Conservation (phyloP, 2,329 filamentous ascomycete species). For the Botrytis deweyae region DNA sequence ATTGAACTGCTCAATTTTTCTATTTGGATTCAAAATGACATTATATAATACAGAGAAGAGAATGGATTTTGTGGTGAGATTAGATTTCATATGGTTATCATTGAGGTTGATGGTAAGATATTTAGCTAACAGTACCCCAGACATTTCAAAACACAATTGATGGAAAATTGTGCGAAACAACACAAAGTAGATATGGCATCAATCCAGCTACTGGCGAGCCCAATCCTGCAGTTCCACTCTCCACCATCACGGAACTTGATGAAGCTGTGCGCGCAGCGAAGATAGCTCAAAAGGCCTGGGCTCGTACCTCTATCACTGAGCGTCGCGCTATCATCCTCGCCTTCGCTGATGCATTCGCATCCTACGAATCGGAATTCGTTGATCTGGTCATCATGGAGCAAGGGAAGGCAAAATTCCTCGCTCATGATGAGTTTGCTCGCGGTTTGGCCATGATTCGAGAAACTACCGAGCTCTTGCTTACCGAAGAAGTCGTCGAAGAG, state of each 20-base stretch:
- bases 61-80: neutral
- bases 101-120: neutral
- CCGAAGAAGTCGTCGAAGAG: slow-evolving; percentile 21
- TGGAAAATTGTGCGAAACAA: slow-evolving; percentile 5
- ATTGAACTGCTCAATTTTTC: no score
- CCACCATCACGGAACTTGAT: slow-evolving; percentile 45
- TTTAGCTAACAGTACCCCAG: neutral
- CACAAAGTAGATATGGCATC: slow-evolving; percentile 19
- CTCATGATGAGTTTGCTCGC: slow-evolving; percentile 25
- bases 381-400: slow-evolving; percentile 48
- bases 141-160: slow-evolving; percentile 18
- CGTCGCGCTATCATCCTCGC: slow-evolving; percentile 40
- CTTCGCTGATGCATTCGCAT: slow-evolving; percentile 44
- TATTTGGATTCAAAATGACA: neutral
- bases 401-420: slow-evolving; percentile 47
- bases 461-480: slow-evolving; percentile 11
- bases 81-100: neutral
- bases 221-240: slow-evolving; percentile 41
- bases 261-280: slow-evolving; percentile 48
- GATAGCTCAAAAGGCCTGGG: slow-evolving; percentile 49
- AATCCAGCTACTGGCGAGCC: slow-evolving; percentile 25
- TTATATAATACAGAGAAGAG: neutral
- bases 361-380: slow-evolving; percentile 23
- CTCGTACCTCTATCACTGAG: slow-evolving; percentile 44
- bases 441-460: slow-evolving; percentile 19